These are phyloP conservation scores for Pichia heedii DNA, from an alignment of 805 yeast species.

Conservation along the genomic window DNA sequence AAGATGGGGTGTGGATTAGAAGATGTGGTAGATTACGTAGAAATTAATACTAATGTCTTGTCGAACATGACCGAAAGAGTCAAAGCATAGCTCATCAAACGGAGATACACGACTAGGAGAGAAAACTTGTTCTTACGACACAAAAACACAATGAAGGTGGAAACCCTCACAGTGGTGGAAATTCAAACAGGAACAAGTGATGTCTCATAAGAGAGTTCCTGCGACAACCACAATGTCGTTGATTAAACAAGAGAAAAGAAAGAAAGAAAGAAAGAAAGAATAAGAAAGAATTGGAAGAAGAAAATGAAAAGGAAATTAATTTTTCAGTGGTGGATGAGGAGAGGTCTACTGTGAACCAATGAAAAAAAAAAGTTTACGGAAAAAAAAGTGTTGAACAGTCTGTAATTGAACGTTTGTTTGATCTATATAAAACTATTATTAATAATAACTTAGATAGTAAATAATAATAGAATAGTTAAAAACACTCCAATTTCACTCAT, in stretches of 20 bases:
- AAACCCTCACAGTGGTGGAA: neutral
- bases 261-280: neutral
- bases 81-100: conserved; percentile 36
- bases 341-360: too few relatives aligned
- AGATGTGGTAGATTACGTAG: conserved; percentile 19
- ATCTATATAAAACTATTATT: too few relatives aligned
- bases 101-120: conserved; percentile 39
- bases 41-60: neutral
- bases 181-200: neutral
- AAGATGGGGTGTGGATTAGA: conserved; percentile 13
- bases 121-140: conserved; percentile 4
- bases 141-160: neutral
- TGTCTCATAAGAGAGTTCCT: conserved; percentile 1
- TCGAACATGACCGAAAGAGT: conserved; percentile 43
- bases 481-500: too few relatives aligned
- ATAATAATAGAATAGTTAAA: too few relatives aligned
- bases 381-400: too few relatives aligned
- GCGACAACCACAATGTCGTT: conserved; percentile 3
- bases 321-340: too few relatives aligned
- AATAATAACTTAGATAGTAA: too few relatives aligned
- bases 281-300: neutral
- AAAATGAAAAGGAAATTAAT: neutral
- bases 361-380: too few relatives aligned
- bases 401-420: too few relatives aligned
- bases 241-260: neutral